phyloP scores from a whole-genome alignment of 2,329 filamentous ascomycete genomes.

The Aureobasidium uvarum region DNA sequence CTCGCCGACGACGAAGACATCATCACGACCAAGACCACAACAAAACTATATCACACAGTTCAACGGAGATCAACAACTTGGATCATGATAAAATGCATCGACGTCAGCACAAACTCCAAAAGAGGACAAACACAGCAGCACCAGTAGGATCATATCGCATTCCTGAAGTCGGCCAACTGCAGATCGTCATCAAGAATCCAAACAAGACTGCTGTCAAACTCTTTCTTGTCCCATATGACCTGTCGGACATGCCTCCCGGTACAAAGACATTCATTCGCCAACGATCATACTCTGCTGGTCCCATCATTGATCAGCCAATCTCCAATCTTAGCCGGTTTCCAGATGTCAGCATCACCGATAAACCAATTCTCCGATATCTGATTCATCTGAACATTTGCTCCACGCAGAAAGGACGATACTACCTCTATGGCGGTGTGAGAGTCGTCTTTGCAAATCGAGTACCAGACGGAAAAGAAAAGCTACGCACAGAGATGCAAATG shows the following conservation, averaged over 20 bases:
- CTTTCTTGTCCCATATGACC: constrained; percentile 89
- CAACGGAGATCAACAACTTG: not conserved
- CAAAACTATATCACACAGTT: not conserved
- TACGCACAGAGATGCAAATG: constrained; percentile 83
- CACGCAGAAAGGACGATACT: constrained; percentile 77
- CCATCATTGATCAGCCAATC: constrained; percentile 70
- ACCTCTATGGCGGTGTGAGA: constrained; percentile 85
- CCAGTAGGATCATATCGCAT: constrained; percentile 91
- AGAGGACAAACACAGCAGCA: constrained; percentile 43
- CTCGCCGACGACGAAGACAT: constrained; percentile 36
- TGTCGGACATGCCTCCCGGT: constrained; percentile 86
- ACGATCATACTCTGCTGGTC: constrained; percentile 84
- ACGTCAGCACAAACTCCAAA: not conserved
- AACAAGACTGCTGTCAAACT: constrained; percentile 98
- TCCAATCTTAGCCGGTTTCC: constrained; percentile 49
- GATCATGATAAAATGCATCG: not conserved
- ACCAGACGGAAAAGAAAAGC: constrained; percentile 88
- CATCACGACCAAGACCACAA: not conserved
- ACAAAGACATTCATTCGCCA: constrained; percentile 97
- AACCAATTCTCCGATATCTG: constrained; percentile 79
- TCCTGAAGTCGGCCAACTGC: constrained; percentile 87
- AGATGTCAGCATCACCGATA: constrained; percentile 55
- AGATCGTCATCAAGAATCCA: constrained; percentile 96
- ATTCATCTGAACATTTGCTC: constrained; percentile 93
- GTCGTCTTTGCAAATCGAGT: constrained; percentile 97